These are phyloP conservation scores for Apiotrichum sp. DNA, from an alignment of 1,284 basidiomycete species.

Conservation along the genomic window DNA sequence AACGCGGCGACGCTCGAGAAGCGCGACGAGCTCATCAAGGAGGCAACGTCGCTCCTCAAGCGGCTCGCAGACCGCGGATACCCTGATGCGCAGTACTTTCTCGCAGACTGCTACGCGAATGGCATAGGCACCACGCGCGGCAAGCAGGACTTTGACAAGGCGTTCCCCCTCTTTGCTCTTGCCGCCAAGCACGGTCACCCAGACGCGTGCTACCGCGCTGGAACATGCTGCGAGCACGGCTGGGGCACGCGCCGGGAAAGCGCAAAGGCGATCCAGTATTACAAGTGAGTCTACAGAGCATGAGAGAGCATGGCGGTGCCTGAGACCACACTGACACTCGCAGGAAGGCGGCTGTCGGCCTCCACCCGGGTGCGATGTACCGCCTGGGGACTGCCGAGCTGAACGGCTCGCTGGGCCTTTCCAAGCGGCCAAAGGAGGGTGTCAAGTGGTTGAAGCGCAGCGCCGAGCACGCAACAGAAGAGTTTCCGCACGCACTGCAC, in stretches of 20 bases:
- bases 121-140: slow-evolving; percentile 84
- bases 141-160: slow-evolving; percentile 92
- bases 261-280: slow-evolving; percentile 87
- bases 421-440: slow-evolving; percentile 85
- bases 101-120: slow-evolving; percentile 96
- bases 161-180: slow-evolving; percentile 91
- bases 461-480: slow-evolving; percentile 86
- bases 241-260: slow-evolving; percentile 94
- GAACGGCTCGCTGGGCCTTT: slow-evolving; percentile 86
- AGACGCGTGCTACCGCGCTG: slow-evolving; percentile 90
- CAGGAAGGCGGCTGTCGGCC: slow-evolving; percentile 81
- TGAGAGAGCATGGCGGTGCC: too few species aligned
- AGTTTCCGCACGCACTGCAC: slow-evolving; percentile 94
- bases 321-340: background rate
- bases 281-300: slow-evolving; percentile 49
- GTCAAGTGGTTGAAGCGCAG: slow-evolving; percentile 98
- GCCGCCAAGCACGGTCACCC: slow-evolving; percentile 98
- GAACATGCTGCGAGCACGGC: slow-evolving; percentile 97
- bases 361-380: slow-evolving; percentile 94
- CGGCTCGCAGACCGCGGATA: slow-evolving; percentile 89
- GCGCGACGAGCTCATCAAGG: slow-evolving; percentile 76
- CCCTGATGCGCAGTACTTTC: slow-evolving; percentile 89
- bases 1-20: slow-evolving; percentile 79
- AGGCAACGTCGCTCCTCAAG: slow-evolving; percentile 79
- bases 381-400: slow-evolving; percentile 92